phyloP scores from a whole-genome alignment of 2,329 filamentous ascomycete species.

The Aureobasidium sp. region DNA sequence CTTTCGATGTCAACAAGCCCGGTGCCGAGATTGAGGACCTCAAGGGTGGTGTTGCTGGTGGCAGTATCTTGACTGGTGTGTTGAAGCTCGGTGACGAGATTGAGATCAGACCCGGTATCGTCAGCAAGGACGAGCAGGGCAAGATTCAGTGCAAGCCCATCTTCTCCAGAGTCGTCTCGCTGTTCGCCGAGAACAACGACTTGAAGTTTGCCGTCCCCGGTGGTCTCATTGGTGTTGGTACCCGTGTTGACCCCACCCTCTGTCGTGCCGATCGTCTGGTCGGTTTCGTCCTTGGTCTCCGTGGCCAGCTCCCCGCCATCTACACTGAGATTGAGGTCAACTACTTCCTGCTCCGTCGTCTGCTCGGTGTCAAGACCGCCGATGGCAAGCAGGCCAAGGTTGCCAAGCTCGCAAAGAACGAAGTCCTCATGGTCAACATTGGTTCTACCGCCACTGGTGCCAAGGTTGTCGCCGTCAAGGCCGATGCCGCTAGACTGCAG shows the following conservation, averaged over 20 bases:
- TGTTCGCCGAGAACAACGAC: conserved; percentile 97
- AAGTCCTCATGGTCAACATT: conserved; percentile 99
- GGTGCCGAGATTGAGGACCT: conserved; percentile 97
- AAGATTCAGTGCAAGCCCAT: conserved; percentile 95
- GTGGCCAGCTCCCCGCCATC: conserved; percentile 88
- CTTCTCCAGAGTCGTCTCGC: conserved; percentile 86
- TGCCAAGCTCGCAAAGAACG: conserved; percentile 94
- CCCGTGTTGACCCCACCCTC: conserved; percentile 91
- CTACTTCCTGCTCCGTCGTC: conserved; percentile 92
- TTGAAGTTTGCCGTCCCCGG: conserved; percentile 97
- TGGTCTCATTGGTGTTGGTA: conserved; percentile 94
- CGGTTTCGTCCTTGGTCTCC: conserved; percentile 92
- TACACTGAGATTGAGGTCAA: conserved; percentile 99
- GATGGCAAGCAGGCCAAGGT: conserved; percentile 99
- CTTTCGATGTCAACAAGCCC: conserved; percentile 99
- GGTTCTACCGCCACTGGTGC: conserved; percentile 94
- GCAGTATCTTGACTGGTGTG: conserved; percentile 91
- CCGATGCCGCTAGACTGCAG: conserved; percentile 91
- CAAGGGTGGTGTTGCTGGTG: conserved; percentile 97
- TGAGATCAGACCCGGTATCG: conserved; percentile 97
- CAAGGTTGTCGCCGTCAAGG: conserved; percentile 94
- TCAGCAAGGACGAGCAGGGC: conserved; percentile 88
- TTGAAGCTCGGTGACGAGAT: conserved; percentile 97
- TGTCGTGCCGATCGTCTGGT: conserved; percentile 98
- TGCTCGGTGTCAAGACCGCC: conserved; percentile 93